These are phyloP conservation scores for Pholiota adiposa DNA, from an alignment of 1,284 basidiomycete species.

Conservation along the genomic window DNA sequence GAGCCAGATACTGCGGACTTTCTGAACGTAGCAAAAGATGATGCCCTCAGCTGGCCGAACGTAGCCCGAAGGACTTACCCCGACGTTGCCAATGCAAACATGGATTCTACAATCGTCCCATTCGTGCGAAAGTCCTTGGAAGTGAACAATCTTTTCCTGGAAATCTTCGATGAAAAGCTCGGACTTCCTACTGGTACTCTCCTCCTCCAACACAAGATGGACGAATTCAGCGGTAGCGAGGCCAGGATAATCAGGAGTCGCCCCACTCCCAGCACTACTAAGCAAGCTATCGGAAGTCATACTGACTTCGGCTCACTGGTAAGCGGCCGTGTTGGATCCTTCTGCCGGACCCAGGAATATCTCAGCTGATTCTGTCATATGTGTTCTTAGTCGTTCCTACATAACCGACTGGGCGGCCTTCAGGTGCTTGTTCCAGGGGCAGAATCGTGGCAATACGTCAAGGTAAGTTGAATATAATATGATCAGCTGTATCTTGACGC, in stretches of 20 bases:
- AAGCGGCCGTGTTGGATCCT: slow-evolving; percentile 10
- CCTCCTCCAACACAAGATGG: slow-evolving; percentile 45
- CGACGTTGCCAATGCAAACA: slow-evolving; percentile 50
- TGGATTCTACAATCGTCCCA: slow-evolving; percentile 52
- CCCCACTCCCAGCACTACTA: slow-evolving; percentile 37
- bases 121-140: slow-evolving; percentile 63
- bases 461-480: slow-evolving; percentile 38
- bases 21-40: slow-evolving; percentile 70
- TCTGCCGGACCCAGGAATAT: background rate
- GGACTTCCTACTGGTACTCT: slow-evolving; percentile 58
- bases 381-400: slow-evolving; percentile 56
- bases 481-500: background rate
- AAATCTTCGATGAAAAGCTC: slow-evolving; percentile 59
- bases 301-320: slow-evolving; percentile 59
- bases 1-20: slow-evolving; percentile 62
- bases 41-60: slow-evolving; percentile 59
- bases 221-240: slow-evolving; percentile 62
- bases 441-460: slow-evolving; percentile 71
- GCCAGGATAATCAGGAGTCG: slow-evolving; percentile 60
- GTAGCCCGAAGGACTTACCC: slow-evolving; percentile 60
- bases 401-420: slow-evolving; percentile 73
- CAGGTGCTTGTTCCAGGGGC: slow-evolving; percentile 70
- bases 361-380: background rate
- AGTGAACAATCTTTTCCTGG: slow-evolving; percentile 57
- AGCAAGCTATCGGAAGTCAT: slow-evolving; percentile 51